Evolutionary conservation across 2,329 filamentous ascomycete species (phyloP), one percentile per base, ranked within the genome.

Genomic region (Aspergillus neotritici): DNA sequence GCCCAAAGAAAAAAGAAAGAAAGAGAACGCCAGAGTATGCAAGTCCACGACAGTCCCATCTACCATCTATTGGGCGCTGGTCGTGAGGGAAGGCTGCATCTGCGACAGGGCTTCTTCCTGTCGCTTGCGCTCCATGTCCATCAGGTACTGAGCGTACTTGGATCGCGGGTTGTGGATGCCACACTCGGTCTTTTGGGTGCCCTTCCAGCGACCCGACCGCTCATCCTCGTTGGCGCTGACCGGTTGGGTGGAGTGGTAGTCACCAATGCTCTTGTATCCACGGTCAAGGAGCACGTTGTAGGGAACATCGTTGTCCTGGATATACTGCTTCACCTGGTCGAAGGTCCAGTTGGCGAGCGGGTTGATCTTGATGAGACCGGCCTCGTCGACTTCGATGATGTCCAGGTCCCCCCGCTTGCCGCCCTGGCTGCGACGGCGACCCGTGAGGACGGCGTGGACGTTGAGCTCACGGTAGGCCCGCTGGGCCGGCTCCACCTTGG

Each of bases 111-210:
- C 75, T 55, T 78, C 71, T 51, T 80, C 77, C 54, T 82, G 74
- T 51, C 76, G 73, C 73, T 87, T 83, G 61, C 76, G 71, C 63
- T 88, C 83, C 67, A 86, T 79, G 48, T 88, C 82, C 58, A 77
- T 76, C 43, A 94, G 71, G 69, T 85, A 96, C 69, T 90, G 82
- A 9, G 89, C 86, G 62, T 97, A 98, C 56, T 89, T 84, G 46
- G 87, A 94, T 67, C 90, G 84, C 70, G 93, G 94, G 77, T 97
- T 97, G 80, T 98, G 93, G 63, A 98, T 97, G 37, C 93, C 93
- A 67, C 93, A 98, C 74, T 98, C 93, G 12, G 89, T 94, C 83
- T 98, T 98, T 60, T 78, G 73, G 68, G 89, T 86, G 49, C 93
- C 93, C 78, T 95, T 96, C 93, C 93, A 98, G 55, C 93, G 84